These are phyloP conservation scores for Volvariella volvacea DNA, from an alignment of 1,284 basidiomycete species.

Conservation along the genomic window DNA sequence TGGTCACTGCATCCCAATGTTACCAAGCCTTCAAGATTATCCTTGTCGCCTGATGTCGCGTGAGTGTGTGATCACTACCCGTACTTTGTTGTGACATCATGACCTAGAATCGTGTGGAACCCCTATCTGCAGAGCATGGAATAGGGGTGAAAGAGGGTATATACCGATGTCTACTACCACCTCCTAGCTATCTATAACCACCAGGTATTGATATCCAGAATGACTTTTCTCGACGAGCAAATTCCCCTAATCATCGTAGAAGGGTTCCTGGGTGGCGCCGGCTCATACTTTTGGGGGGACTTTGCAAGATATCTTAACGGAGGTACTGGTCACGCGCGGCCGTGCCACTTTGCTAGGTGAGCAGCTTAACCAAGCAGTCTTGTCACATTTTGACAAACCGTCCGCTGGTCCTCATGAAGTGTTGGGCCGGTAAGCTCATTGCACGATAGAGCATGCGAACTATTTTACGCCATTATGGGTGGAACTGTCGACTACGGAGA, in stretches of 20 bases:
- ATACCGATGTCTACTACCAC: too few relatives aligned
- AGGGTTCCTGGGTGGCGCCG: slow-evolving; percentile 43
- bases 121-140: too few relatives aligned
- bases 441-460: slow-evolving; percentile 53
- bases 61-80: too few relatives aligned
- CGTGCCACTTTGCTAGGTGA: slow-evolving; percentile 32
- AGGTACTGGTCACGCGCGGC: slow-evolving; percentile 15
- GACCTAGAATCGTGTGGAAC: too few relatives aligned
- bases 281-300: slow-evolving; percentile 37
- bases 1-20: too few relatives aligned
- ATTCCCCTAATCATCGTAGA: slow-evolving; percentile 47
- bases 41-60: too few relatives aligned
- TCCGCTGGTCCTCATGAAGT: slow-evolving; percentile 16
- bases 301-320: slow-evolving; percentile 30
- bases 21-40: too few relatives aligned
- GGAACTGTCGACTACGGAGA: slow-evolving; percentile 32
- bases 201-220: too few relatives aligned
- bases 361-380: slow-evolving; percentile 6
- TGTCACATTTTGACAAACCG: not conserved
- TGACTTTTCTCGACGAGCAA: too few relatives aligned
- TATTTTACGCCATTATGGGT: slow-evolving; percentile 45
- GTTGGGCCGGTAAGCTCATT: slow-evolving; percentile 47
- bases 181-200: too few relatives aligned
- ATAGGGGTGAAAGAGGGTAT: too few relatives aligned
- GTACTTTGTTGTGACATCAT: too few relatives aligned